These are phyloP conservation scores for Microcyclosporella mali DNA, from an alignment of 2,329 filamentous ascomycete species.

Conservation along the genomic window DNA sequence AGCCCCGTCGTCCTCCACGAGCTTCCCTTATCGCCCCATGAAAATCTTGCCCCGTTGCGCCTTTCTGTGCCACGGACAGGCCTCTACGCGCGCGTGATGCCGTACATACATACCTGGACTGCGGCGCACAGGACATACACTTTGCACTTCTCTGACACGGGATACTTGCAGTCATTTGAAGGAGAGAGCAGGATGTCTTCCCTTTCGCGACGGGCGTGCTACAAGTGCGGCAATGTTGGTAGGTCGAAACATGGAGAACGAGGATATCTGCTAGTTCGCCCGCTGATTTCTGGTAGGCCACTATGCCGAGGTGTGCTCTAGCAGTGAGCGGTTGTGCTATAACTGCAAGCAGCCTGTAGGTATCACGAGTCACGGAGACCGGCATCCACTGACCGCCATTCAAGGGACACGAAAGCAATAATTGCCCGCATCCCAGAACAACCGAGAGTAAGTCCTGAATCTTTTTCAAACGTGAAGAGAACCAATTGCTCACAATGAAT, in stretches of 20 bases:
- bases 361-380: slow-evolving; percentile 29
- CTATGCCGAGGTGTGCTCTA: slow-evolving; percentile 85
- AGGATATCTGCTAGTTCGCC: too few relatives aligned
- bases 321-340: slow-evolving; percentile 96
- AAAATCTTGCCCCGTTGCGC: slow-evolving; percentile 4
- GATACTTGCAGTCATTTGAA: slow-evolving; percentile 10
- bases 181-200: slow-evolving; percentile 41
- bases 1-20: slow-evolving; percentile 4
- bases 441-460: slow-evolving; percentile 64
- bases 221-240: slow-evolving; percentile 47
- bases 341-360: slow-evolving; percentile 92
- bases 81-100: slow-evolving; percentile 1
- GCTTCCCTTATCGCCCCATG: slow-evolving; percentile 8
- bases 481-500: slow-evolving; percentile 19
- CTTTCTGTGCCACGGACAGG: slow-evolving; percentile 1
- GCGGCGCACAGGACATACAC: slow-evolving; percentile 6
- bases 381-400: slow-evolving; percentile 22
- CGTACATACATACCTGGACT: slow-evolving; percentile 4
- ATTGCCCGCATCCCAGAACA: slow-evolving; percentile 90
- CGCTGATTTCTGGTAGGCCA: slow-evolving; percentile 31
- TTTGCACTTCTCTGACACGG: slow-evolving; percentile 12
- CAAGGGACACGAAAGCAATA: slow-evolving; percentile 89
- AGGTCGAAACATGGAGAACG: too few relatives aligned
- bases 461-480: not conserved
- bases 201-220: slow-evolving; percentile 49